phyloP scores from a whole-genome alignment of 331 rosid species.

The Malus hybrid region DNA sequence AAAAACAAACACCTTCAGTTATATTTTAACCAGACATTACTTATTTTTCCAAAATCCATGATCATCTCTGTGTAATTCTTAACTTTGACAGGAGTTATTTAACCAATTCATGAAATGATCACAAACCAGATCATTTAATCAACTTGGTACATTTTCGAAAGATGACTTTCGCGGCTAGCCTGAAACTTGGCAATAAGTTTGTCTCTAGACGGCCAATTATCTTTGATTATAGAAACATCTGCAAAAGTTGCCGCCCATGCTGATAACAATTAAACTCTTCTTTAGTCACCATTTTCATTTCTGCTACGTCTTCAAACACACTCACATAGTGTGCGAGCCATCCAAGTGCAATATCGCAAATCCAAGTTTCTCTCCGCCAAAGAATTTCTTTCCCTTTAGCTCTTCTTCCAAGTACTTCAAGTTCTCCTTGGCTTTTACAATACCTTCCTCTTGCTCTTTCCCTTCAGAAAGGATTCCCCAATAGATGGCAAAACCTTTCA shows the following conservation, averaged over 20 bases:
- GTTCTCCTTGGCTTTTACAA: constrained; percentile 10
- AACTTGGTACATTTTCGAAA: not conserved
- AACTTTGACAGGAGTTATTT: no score
- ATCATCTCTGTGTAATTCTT: no score
- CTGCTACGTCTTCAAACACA: constrained; percentile 1
- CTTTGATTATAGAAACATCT: constrained; percentile 14
- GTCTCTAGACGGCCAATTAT: constrained; percentile 22
- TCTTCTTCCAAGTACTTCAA: constrained; percentile 23
- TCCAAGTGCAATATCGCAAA: constrained; percentile 22
- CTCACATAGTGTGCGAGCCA: constrained; percentile 11
- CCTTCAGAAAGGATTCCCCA: constrained; percentile 1
- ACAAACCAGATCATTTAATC: no score
- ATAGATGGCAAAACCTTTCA: constrained; percentile 10
- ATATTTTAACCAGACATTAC: no score
- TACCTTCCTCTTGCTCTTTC: constrained; percentile 30
- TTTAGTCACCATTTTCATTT: not conserved
- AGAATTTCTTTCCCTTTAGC: constrained; percentile 29
- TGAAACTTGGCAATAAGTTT: constrained; percentile 13
- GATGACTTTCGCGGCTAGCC: not conserved
- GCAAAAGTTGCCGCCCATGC: constrained; percentile 17
- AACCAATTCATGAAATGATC: no score
- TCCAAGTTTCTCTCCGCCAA: constrained; percentile 22
- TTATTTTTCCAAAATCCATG: no score
- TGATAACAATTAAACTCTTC: constrained; percentile 8
- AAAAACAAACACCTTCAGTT: no score